phyloP scores from a whole-genome alignment of 371 early-diverging fungal genomes.

The Mucor plumbeus region DNA sequence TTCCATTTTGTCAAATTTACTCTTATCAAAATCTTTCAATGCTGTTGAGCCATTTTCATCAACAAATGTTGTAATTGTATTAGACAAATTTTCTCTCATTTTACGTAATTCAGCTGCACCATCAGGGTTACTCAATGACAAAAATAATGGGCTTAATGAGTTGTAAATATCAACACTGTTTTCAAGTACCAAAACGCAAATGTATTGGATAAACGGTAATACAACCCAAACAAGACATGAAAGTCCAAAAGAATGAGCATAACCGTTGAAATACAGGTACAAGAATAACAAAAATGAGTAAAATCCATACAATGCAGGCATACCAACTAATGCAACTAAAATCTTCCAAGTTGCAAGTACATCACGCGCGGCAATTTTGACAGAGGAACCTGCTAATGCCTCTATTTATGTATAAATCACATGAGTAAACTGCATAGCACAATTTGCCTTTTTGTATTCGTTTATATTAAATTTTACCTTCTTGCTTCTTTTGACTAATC shows the following conservation, averaged over 20 bases:
- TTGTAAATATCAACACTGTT: slow-evolving; percentile 66
- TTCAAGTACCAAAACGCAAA: slow-evolving; percentile 60
- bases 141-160: slow-evolving; percentile 31
- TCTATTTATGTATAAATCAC: slow-evolving; percentile 46
- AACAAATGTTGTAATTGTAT: slow-evolving; percentile 42
- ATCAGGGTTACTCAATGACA: slow-evolving; percentile 30
- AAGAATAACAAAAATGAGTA: slow-evolving; percentile 51
- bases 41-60: slow-evolving; percentile 47
- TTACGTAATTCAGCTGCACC: slow-evolving; percentile 23
- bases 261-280: slow-evolving; percentile 24
- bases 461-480: slow-evolving; percentile 34
- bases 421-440: slow-evolving; percentile 5
- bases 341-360: slow-evolving; percentile 92
- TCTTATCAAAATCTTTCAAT: slow-evolving; percentile 43
- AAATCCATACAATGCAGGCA: slow-evolving; percentile 66
- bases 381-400: slow-evolving; percentile 78
- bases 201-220: slow-evolving; percentile 60
- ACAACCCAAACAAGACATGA: slow-evolving; percentile 36
- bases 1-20: slow-evolving; percentile 35
- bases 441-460: background rate
- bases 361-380: slow-evolving; percentile 86
- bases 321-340: slow-evolving; percentile 62
- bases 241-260: slow-evolving; percentile 19
- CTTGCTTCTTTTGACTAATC: slow-evolving; percentile 66
- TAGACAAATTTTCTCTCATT: slow-evolving; percentile 35